Percentiles rank a stretch among this genome's conserved stretches.
Conservation (phyloP, 257 asterid species). For the Solanum chmielewskii region DNA sequence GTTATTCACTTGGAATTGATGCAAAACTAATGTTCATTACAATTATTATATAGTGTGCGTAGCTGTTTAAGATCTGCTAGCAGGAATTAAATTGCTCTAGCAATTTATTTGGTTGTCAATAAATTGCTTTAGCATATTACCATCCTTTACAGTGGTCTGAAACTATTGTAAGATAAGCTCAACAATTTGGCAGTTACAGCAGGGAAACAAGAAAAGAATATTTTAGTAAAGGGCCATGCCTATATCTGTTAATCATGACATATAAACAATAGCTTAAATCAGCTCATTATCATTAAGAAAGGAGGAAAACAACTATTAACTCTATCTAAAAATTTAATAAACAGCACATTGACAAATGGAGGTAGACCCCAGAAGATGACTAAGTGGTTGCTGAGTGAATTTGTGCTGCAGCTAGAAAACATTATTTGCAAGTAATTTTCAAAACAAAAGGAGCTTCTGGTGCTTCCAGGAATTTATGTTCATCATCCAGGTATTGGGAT, state of each 20-base stretch:
- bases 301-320: not conserved
- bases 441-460: not conserved
- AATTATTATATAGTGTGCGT: not conserved
- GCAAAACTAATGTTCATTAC: not conserved
- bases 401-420: not conserved
- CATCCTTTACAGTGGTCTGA: not conserved
- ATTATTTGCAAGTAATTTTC: not conserved
- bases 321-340: not conserved
- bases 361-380: not conserved
- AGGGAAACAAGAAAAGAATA: not conserved
- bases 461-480: not conserved
- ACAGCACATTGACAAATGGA: not conserved
- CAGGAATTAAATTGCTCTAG: not conserved
- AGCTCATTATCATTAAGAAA: not conserved
- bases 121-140: not conserved
- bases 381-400: not conserved
- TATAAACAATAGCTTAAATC: not conserved
- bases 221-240: not conserved
- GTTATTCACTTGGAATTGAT: not conserved
- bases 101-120: not conserved
- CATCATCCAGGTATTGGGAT: not conserved
- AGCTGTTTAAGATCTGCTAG: not conserved
- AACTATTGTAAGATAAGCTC: not conserved
- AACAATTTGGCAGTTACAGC: not conserved
- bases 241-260: not conserved